Evolutionary conservation across 768 basidiomycete species (phyloP).

Genomic region (Coprinellus micaceus): DNA sequence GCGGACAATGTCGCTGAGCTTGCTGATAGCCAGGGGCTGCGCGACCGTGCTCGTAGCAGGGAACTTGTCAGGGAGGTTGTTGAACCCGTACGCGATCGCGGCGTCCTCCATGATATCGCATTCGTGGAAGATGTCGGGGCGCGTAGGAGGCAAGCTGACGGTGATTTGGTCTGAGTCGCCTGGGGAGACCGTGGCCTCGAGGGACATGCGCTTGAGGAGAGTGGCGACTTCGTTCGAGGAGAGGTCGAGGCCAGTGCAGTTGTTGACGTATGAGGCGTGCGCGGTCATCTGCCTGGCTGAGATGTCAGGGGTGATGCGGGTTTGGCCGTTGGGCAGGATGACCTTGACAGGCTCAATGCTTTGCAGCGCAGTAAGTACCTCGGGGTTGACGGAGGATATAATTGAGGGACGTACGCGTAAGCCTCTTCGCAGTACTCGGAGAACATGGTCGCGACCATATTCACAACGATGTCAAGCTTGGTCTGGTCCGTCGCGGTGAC

Average conservation of each 20-base stretch:
- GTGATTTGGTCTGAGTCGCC: conserved; percentile 62
- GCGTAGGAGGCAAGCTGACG: conserved; percentile 86
- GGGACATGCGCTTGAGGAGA: conserved; percentile 83
- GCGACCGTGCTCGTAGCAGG: conserved; percentile 93
- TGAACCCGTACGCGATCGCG: conserved; percentile 97
- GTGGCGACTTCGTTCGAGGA: conserved; percentile 58
- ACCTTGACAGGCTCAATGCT: conserved; percentile 93
- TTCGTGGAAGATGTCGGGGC: conserved; percentile 96
- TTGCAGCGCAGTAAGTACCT: conserved; percentile 27
- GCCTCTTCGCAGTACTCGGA: conserved; percentile 92
- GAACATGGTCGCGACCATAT: conserved; percentile 96
- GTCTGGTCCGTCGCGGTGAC: conserved; percentile 96
- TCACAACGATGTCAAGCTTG: conserved; percentile 92
- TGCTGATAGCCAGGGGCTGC: conserved; percentile 86
- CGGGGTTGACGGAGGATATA: not conserved
- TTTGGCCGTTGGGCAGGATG: conserved; percentile 71
- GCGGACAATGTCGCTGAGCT: conserved; percentile 83
- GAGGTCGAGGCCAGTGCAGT: conserved; percentile 85
- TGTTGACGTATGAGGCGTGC: conserved; percentile 90
- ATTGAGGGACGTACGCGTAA: conserved; percentile 66
- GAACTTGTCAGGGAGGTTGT: conserved; percentile 90
- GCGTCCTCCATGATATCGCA: conserved; percentile 98
- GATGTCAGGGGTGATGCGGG: conserved; percentile 77
- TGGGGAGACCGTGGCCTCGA: conserved; percentile 51
- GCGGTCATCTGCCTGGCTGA: conserved; percentile 67